Conservation (phyloP, 192 early-diverging fungal genomes). For the Kickxella alabastrina region DNA sequence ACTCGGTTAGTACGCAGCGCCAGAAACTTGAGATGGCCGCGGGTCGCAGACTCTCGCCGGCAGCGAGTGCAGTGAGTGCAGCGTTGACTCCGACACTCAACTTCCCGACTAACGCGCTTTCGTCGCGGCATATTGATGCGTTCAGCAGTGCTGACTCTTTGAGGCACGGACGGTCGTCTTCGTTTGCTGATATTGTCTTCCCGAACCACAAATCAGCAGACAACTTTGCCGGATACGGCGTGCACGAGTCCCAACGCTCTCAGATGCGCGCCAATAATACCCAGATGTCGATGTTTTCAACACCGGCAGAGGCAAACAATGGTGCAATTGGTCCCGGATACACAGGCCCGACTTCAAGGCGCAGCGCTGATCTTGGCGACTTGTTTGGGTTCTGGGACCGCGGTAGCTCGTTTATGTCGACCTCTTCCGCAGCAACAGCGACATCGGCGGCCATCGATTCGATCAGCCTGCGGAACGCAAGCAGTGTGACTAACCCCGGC, state of each 20-base stretch:
- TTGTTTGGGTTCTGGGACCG: slow-evolving; percentile 17
- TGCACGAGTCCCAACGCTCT: slow-evolving; percentile 3
- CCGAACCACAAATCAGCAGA: background rate
- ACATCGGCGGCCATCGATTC: slow-evolving; percentile 17
- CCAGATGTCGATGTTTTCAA: too few relatives aligned
- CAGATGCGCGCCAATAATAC: background rate
- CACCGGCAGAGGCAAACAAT: background rate
- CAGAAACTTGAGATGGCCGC: slow-evolving; percentile 4
- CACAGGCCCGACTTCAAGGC: slow-evolving; percentile 5
- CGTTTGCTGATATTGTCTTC: slow-evolving; percentile 2
- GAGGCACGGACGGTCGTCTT: slow-evolving; percentile 14
- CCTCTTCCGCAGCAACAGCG: too few relatives aligned
- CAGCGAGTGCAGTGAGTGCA: background rate
- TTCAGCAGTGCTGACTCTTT: background rate
- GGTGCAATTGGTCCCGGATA: background rate
- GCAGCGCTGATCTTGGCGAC: slow-evolving; percentile 27
- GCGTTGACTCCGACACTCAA: too few relatives aligned
- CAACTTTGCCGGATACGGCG: background rate
- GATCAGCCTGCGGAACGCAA: slow-evolving; percentile 6
- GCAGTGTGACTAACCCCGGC: background rate
- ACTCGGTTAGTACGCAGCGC: slow-evolving; percentile 5
- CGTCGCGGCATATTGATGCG: background rate
- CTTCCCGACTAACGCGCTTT: background rate
- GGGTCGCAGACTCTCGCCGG: background rate
- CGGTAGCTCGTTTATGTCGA: slow-evolving; percentile 1